phyloP scores from a whole-genome alignment of 371 early-diverging fungal species.

The Mortierella sp. region DNA sequence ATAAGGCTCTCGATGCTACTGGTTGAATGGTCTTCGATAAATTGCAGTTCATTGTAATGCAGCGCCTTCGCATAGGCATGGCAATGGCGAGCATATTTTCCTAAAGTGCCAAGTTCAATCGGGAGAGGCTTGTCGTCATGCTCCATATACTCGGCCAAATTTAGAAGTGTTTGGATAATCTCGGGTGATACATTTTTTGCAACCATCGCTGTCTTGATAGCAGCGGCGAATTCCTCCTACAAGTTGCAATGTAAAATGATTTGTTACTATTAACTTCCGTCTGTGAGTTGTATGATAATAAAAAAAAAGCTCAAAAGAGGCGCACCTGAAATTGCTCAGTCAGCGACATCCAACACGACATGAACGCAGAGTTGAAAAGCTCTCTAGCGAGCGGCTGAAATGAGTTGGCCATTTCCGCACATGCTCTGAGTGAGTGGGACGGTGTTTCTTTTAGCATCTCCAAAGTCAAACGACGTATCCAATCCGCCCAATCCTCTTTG shows the following conservation, averaged over 20 bases:
- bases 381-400: slow-evolving; percentile 90
- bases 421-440: slow-evolving; percentile 94
- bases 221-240: slow-evolving; percentile 85
- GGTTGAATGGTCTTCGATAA: slow-evolving; percentile 85
- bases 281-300: background rate
- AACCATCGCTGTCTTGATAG: slow-evolving; percentile 87
- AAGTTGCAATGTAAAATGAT: background rate
- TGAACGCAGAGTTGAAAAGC: slow-evolving; percentile 97
- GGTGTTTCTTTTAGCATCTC: slow-evolving; percentile 97
- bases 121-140: slow-evolving; percentile 96
- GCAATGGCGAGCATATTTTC: slow-evolving; percentile 90
- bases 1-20: slow-evolving; percentile 93
- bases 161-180: slow-evolving; percentile 90
- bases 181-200: slow-evolving; percentile 93
- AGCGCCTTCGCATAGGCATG: slow-evolving; percentile 97
- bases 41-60: slow-evolving; percentile 98
- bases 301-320: background rate
- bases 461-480: slow-evolving; percentile 92
- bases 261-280: background rate
- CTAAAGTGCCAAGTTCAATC: slow-evolving; percentile 92
- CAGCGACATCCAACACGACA: slow-evolving; percentile 97
- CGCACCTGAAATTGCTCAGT: slow-evolving; percentile 85
- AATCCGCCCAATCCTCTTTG: slow-evolving; percentile 97
- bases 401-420: slow-evolving; percentile 83
- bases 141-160: slow-evolving; percentile 98